Conservation (phyloP, 2,329 filamentous ascomycete genomes). For the Botrytis tulipae region DNA sequence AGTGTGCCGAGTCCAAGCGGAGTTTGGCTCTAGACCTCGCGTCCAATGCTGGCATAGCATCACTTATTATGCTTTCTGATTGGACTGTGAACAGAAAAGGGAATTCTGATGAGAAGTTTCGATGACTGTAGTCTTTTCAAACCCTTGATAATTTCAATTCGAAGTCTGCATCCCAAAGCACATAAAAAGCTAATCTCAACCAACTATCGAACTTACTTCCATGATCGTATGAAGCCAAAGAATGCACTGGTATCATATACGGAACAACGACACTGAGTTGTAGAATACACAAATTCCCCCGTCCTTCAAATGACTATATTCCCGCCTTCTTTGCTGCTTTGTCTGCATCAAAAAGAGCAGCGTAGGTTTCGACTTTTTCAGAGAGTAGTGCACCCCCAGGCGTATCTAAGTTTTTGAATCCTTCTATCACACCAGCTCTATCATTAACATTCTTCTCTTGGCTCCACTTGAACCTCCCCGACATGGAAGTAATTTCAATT, state of each 20-base stretch:
- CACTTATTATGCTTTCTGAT: neutral
- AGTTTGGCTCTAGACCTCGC: neutral
- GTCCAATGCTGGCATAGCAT: neutral
- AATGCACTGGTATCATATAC: neutral
- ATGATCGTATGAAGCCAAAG: neutral
- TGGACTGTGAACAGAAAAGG: neutral
- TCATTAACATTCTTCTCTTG: conserved; percentile 57
- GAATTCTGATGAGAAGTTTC: rapidly evolving
- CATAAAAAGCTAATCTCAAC: neutral
- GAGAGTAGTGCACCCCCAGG: neutral
- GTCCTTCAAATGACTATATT: neutral
- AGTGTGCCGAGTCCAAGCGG: neutral
- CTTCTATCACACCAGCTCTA: conserved; percentile 54
- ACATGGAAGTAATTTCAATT: conserved; percentile 53
- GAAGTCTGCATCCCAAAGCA: neutral
- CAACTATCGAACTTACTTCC: neutral
- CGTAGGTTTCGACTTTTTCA: neutral
- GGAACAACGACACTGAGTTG: neutral
- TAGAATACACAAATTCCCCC: too few species aligned
- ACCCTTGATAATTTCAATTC: neutral
- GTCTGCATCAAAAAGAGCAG: conserved; percentile 10
- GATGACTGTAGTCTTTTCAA: neutral
- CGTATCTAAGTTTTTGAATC: conserved; percentile 47
- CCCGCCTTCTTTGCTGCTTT: conserved; percentile 4
- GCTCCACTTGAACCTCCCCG: conserved; percentile 67